Conservation (phyloP, 176 grass and related monocot genomes). For the Musa schizocarpa region DNA sequence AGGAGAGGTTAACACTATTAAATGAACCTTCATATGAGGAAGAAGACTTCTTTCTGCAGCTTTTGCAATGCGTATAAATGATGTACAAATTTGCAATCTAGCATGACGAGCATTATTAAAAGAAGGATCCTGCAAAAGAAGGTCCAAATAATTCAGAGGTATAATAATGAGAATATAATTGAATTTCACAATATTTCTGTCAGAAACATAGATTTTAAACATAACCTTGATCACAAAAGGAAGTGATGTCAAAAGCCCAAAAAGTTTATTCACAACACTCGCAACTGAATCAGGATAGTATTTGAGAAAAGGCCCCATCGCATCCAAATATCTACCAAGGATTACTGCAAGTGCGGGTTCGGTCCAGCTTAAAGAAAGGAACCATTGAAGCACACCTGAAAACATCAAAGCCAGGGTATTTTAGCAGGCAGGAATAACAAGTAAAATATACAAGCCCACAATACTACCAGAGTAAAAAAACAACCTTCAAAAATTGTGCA, state of each 20-base stretch:
- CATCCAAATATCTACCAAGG: conserved; percentile 86
- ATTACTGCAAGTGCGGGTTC: conserved; percentile 61
- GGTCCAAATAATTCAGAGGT: background rate
- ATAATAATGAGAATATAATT: background rate
- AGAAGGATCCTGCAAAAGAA: conserved; percentile 51
- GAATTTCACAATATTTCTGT: background rate
- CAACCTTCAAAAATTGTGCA: conserved; percentile 73
- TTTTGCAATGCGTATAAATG: conserved; percentile 90
- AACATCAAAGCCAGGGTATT: conserved; percentile 4
- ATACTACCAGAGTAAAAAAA: background rate
- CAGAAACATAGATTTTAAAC: background rate
- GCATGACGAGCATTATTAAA: conserved; percentile 71
- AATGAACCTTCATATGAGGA: conserved; percentile 96
- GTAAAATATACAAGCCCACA: conserved; percentile 15
- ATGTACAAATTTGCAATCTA: conserved; percentile 87
- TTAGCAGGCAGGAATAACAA: conserved; percentile 15
- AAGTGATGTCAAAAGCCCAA: conserved; percentile 79
- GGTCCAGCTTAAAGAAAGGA: conserved; percentile 83
- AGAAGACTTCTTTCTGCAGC: conserved; percentile 91
- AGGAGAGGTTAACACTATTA: background rate
- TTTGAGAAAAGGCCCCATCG: conserved; percentile 74
- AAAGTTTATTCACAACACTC: conserved; percentile 87
- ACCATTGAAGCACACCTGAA: conserved; percentile 76
- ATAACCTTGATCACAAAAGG: conserved; percentile 28
- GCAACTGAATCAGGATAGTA: conserved; percentile 80